Evolutionary conservation across 805 yeast genomes (phyloP), one percentile per base, ranked within the genome.

Genomic region (Candida xyloterini): DNA sequence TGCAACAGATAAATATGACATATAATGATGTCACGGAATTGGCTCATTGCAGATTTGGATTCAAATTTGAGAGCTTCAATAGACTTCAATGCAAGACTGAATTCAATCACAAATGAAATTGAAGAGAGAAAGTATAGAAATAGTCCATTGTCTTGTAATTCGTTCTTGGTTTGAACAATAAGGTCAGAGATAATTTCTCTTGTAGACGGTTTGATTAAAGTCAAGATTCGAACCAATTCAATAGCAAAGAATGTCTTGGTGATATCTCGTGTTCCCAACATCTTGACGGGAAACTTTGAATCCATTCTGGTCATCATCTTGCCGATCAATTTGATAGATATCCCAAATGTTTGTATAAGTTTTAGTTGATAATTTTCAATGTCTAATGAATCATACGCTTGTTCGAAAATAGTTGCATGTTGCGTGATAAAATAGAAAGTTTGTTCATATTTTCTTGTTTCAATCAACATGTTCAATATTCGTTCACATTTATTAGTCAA

Each of bases 401-500:
- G 31, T 31, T 48, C 52, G 30, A 48, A 56, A n/a, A 46, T 43
- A 6, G 36, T 32, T 27, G 56, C 43, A 10, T 42, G 42, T 20
- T 50, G 52, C 3, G 51, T 35, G 14, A 58, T 39, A 27, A 58
- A 47, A 14, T 34, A 30, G 11, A 42, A 33, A 2, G 58, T 45
- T 8, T 50, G 51, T 1, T 45, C 44, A 37, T 35, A 48, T 1
- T 36, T 30, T 3, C 38, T 16, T 4, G 40, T 27, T 25, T 59
- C 64, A 9, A 52, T 37, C n/a, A 63, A 47, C 27, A 57, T 25
- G 33, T 57, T 67, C n/a, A 53, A 38, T 8, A 67, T 55, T 43
- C 67, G 62, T 31, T 59, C 67, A 16, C 62, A 53, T 46, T 70
- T 72, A 3, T 31, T 18, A 15, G 51, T 45, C 46, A 57, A 35